Conservation (phyloP, 2,329 filamentous ascomycete genomes). For the Epichloe elymi region DNA sequence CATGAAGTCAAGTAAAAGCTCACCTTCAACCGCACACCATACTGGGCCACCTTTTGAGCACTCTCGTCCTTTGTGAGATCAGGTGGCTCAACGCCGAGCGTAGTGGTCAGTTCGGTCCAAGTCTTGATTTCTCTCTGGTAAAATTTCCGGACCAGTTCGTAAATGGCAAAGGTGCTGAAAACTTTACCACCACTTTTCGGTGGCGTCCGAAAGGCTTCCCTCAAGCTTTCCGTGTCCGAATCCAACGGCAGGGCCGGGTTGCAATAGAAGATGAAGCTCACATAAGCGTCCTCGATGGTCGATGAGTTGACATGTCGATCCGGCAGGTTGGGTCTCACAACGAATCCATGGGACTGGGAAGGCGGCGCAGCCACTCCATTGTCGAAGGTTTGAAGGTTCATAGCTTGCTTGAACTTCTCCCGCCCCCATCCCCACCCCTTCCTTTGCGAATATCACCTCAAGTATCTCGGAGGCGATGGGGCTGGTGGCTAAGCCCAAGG, state of each 20-base stretch:
- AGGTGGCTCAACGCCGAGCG: conserved; percentile 78
- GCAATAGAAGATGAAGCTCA: conserved; percentile 77
- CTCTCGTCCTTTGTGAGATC: conserved; percentile 74
- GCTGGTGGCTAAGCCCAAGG: background rate
- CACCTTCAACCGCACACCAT: conserved; percentile 84
- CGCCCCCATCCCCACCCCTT: too few species aligned
- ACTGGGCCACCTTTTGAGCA: conserved; percentile 88
- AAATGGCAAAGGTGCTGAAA: conserved; percentile 68
- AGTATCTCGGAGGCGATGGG: background rate
- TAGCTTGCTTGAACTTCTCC: background rate
- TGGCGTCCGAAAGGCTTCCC: conserved; percentile 63
- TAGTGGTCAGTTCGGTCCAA: conserved; percentile 77
- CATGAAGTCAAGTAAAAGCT: conserved; percentile 6
- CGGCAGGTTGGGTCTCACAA: conserved; percentile 36
- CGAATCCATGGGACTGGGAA: conserved; percentile 1
- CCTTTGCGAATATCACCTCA: background rate
- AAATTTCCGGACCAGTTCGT: conserved; percentile 64
- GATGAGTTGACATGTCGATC: conserved; percentile 52
- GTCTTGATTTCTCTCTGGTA: conserved; percentile 79
- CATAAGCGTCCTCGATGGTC: conserved; percentile 70
- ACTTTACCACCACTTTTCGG: conserved; percentile 80
- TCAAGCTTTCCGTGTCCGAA: conserved; percentile 56
- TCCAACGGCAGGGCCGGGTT: conserved; percentile 63
- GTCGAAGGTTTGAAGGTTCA: background rate
- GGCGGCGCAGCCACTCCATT: background rate